Base-by-base conservation (phyloP, 2,329 filamentous ascomycete species). In the Fusarium transvaalense region DNA sequence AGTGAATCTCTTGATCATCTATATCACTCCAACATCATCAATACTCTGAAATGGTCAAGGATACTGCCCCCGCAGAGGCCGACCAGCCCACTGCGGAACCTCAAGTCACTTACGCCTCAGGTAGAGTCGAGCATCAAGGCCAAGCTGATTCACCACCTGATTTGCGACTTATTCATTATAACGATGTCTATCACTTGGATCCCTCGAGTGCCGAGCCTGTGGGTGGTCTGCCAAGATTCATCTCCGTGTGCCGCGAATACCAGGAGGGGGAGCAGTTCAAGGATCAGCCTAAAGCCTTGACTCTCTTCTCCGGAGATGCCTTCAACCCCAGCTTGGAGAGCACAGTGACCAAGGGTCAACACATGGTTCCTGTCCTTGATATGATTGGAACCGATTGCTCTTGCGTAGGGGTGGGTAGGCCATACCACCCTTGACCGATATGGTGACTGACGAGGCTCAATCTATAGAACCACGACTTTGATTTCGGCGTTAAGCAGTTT, bases 181-280 rank as follows among this genome's bases (percentile, higher is more conserved):
- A 97, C 79, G 94, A 97, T 80, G 94, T 97, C 63, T 97, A 97
- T 78, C 94, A 97, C 74, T 87, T 97, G 55, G 93, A 97, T 71
- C 76, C 80, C 3, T 84, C 84, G 3, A 94, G 92, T 27, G 88
- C 91, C 17, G 93, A 97, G 76, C 94, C 94, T 2, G 89, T 94
- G 3, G 94, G 94, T 29, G 94, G 94, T 19, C 86, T 92, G 41
- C 84, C 92, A 31, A 87, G 94, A 47, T 97, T 97, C 80, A 90
- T 96, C 77, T 91, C 89, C 5, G 82, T 96, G 27, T 85, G 91
- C 69, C 89, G 93, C 61, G 85, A 94, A 77, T 97, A 97, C 76
- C 88, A 89, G 51, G 79, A 86, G 3, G 84, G 87, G 51, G 78
- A 85, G 41, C 82, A 82, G 50, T 96, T 88, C 76, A 77, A 83